Conservation (phyloP, 2,329 filamentous ascomycete species). For the Scolecobasidium constrictum region DNA sequence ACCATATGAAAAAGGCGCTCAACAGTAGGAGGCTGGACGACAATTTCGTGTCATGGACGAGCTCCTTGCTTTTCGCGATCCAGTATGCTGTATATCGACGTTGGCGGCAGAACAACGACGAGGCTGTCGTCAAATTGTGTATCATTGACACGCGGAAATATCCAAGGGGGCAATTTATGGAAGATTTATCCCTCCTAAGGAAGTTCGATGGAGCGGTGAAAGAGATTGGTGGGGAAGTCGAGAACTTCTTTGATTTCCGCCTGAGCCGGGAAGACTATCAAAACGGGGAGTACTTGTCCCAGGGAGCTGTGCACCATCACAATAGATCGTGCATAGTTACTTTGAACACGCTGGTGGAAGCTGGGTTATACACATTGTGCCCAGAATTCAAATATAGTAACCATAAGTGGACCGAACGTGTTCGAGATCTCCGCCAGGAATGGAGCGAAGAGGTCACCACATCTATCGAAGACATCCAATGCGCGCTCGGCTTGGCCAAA, state of each 20-base stretch:
- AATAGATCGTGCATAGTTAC: conserved; percentile 1
- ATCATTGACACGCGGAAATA: neutral
- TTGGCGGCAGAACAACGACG: no score
- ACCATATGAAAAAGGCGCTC: neutral
- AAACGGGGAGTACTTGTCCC: conserved; percentile 1
- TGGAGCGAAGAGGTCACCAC: neutral
- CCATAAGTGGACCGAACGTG: neutral
- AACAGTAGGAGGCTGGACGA: conserved; percentile 1
- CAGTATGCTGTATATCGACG: neutral
- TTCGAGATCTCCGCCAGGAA: neutral
- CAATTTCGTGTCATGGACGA: conserved; percentile 1
- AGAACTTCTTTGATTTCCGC: conserved; percentile 1
- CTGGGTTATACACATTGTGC: neutral
- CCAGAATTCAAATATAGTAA: conserved; percentile 1
- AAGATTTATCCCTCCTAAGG: neutral
- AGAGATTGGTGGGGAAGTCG: neutral
- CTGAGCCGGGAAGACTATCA: neutral
- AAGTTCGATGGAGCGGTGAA: neutral
- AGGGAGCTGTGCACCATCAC: neutral
- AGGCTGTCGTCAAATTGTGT: conserved; percentile 1
- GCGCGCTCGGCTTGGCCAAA: neutral
- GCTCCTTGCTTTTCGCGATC: neutral
- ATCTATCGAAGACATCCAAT: neutral
- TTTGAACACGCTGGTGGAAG: neutral
- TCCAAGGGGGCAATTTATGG: neutral